Evolutionary conservation across 2,329 filamentous ascomycete species (phyloP), one percentile per base, ranked within the genome.

Genomic region (Fusarium mangiferae): DNA sequence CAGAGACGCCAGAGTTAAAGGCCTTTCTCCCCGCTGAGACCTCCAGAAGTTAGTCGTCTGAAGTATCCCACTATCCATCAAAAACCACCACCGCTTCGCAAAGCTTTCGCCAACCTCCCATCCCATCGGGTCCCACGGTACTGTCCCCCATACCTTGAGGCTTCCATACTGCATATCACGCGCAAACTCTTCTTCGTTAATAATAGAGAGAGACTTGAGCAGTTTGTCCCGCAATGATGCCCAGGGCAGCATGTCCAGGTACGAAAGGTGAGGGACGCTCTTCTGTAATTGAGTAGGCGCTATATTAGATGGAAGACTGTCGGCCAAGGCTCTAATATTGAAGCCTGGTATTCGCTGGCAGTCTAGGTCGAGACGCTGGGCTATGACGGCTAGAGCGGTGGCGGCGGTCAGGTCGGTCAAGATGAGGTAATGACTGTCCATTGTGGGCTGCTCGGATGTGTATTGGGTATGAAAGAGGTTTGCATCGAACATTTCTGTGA

Each of bases 21-120:
- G 57, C 1, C 5, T 46, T 30, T 66, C 61, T 10, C 61, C 61
- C 2, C 63, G 52, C 18, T 74, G 72, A 5, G 67, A 28, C 0
- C 71, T 59, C 70, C 67, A 75, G n/a, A 75, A 75, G 17, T 71
- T 72, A 13, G 66, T 71, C 15, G 62, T 64, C 11, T 44, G 38
- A 1, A 75, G 17, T 4, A 75, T 46, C 1, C 45, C 41, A 24
- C 46, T 55, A 42, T 75, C 72, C 35, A 75, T 36, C 42, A 75
- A 24, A n/a, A 75, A 75, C 72, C 72, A 75, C 73, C 61, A 72
- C 2, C 52, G 58, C 15, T 42, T 69, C 0, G 70, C 63, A 85
- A 86, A 57, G 75, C 77, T 2, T 80, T 81, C 75, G 81, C 81
- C 66, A 84, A 85, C 76, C 86, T 88, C 74, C 79, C 83, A 49